Evolutionary conservation across 148 eudicot genomes (phyloP).

Genomic region (Rhododendron kiyosumense): DNA sequence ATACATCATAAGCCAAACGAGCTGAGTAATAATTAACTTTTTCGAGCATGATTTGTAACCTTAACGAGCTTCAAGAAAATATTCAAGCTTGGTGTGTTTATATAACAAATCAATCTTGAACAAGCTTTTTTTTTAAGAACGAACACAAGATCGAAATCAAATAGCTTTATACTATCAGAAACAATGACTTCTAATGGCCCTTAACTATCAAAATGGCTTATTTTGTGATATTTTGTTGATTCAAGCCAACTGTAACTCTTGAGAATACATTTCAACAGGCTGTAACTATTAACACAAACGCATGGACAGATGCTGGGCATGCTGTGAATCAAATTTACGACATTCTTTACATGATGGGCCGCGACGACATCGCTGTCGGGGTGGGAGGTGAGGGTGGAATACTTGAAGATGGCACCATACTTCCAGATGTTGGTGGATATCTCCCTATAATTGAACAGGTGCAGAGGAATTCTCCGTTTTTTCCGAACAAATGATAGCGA

Average conservation of each 20-base stretch:
- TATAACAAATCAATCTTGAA: too few species aligned
- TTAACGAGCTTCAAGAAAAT: too few species aligned
- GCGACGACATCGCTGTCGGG: slow-evolving; percentile 77
- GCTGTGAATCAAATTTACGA: slow-evolving; percentile 83
- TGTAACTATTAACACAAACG: slow-evolving; percentile 64
- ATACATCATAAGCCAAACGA: too few species aligned
- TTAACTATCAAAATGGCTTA: neutral
- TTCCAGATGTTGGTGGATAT: slow-evolving; percentile 81
- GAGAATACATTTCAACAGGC: slow-evolving; percentile 36
- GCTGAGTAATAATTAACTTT: too few species aligned
- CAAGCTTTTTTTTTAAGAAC: too few species aligned
- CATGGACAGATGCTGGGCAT: slow-evolving; percentile 83
- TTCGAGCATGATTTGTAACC: too few species aligned
- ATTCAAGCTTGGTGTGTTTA: too few species aligned
- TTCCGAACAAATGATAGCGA: neutral
- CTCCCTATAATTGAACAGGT: slow-evolving; percentile 54
- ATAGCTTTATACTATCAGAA: neutral
- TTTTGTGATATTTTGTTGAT: neutral
- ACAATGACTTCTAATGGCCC: neutral
- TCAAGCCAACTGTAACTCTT: neutral
- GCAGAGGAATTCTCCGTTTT: neutral
- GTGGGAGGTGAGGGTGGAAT: slow-evolving; percentile 94
- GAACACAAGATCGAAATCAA: too few species aligned
- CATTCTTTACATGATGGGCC: slow-evolving; percentile 83
- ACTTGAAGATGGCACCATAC: slow-evolving; percentile 56